A percentile compares a stretch with the other conserved stretches of the same genome.
Evolutionary conservation across 306 rosid genomes (phyloP).

Genomic region (Glycine tomentella): DNA sequence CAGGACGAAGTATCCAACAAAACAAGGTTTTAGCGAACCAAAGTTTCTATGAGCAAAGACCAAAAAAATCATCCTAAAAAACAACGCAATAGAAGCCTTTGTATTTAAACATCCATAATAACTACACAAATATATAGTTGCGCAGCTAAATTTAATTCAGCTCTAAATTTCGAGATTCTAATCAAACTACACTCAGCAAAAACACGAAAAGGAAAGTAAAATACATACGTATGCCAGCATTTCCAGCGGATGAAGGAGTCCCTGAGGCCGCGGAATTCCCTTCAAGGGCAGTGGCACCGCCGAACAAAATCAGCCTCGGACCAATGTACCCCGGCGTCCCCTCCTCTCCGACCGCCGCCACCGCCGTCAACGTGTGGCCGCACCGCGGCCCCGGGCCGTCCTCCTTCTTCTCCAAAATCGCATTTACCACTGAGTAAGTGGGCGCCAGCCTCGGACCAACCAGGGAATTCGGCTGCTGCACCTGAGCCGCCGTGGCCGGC

Average conservation of each 20-base stretch:
- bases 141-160: too few relatives aligned
- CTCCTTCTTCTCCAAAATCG: conserved; percentile 90
- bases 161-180: too few relatives aligned
- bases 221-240: conserved; percentile 93
- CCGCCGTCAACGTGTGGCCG: conserved; percentile 97
- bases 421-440: conserved; percentile 87
- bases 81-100: too few relatives aligned
- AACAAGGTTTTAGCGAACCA: conserved; percentile 4
- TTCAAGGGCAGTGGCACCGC: conserved; percentile 99
- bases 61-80: neutral
- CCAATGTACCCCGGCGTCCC: conserved; percentile 93
- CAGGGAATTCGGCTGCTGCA: conserved; percentile 71
- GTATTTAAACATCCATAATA: too few relatives aligned
- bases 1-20: conserved; percentile 12
- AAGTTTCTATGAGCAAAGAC: conserved; percentile 16
- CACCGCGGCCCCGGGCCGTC: conserved; percentile 99
- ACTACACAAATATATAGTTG: too few relatives aligned
- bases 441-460: conserved; percentile 96
- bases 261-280: conserved; percentile 97
- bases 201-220: conserved; percentile 13
- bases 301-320: conserved; percentile 88
- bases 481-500: conserved; percentile 54
- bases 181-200: conserved; percentile 17
- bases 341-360: conserved; percentile 95
- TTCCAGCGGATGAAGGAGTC: conserved; percentile 98